Base-by-base conservation (phyloP, 108 stramenopile genomes). In the Mediolabrus comicus region DNA sequence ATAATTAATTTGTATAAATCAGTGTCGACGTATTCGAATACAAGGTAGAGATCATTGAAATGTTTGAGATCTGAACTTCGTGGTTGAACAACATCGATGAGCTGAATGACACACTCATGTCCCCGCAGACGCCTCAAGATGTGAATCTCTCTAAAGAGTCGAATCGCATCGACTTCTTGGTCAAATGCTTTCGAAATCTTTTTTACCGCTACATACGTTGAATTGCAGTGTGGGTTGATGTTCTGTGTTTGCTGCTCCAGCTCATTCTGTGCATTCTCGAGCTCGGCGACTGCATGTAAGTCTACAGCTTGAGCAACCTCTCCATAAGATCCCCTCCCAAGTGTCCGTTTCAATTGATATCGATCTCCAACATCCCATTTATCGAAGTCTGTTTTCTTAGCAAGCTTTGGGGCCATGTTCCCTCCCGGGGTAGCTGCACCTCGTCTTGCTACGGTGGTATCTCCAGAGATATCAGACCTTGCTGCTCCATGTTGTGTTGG, bases 1-100 rank as follows among this genome's bases (percentile, higher is more conserved):
- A 96, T 96, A 74, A 98, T 98, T 27, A 99, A 84, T 83, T 99
- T 99, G 86, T 97, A 95, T 57, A 99, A 75, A 74, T 99, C 99
- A 9, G 99, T 99, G 75, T 99, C 99, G 7, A 98, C 95, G 63
- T 91, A 94, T 80, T 93, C 83, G 74, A 91, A 91, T n/a, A 91
- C 97, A 22, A 95, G 85, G 67, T 96, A 96, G 43, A 96, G 79
- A 74, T 96, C 94, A 64, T 89, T 84, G 67, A 91, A 90, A 59
- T 88, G 84, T 12, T 83, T 73, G 27, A 88, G 53, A 71, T 92
- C 88, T 24, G 84, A 68, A 34, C 84, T 80, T 14, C 85, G 84
- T 51, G 93, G 94, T 38, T 87, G 88, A 6, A 99, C 83, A 11
- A 97, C 93, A 82, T 98, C 96, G 8, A 92, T 58, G 22, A 99